Evolutionary conservation across 176 grass and related monocot species (phyloP).

Genomic region (Tillandsia fasciculata): DNA sequence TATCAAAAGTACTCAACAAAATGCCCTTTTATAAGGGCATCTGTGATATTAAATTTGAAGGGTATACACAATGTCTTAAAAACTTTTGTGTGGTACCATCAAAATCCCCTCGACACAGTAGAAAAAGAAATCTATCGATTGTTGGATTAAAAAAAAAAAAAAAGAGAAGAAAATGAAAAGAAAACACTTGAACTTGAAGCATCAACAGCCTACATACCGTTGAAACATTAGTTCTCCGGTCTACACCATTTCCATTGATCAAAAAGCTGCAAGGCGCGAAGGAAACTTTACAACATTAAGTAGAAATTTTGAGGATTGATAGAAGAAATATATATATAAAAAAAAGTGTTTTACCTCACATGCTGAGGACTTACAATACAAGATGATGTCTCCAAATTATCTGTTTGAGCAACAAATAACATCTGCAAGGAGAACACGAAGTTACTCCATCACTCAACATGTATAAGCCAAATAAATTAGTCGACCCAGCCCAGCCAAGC

Average conservation of each 20-base stretch:
- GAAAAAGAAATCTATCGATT: slow-evolving; percentile 9
- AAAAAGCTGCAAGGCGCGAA: slow-evolving; percentile 57
- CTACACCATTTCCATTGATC: slow-evolving; percentile 82
- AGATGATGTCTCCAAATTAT: slow-evolving; percentile 69
- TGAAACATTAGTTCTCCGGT: slow-evolving; percentile 76
- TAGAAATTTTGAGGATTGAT: slow-evolving; percentile 9
- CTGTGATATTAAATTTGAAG: slow-evolving; percentile 9
- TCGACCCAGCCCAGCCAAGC: slow-evolving; percentile 1
- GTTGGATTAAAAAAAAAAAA: background rate
- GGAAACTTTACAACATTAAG: slow-evolving; percentile 12
- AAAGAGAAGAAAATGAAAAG: slow-evolving; percentile 15
- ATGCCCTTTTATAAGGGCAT: background rate
- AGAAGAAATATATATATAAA: background rate
- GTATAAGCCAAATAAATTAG: slow-evolving; percentile 1
- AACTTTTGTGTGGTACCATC: no score
- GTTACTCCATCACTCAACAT: background rate
- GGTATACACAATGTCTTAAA: slow-evolving; percentile 2
- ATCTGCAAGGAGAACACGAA: slow-evolving; percentile 36
- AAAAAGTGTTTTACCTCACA: slow-evolving; percentile 56
- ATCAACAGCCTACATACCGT: slow-evolving; percentile 41
- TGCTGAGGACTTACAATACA: slow-evolving; percentile 63
- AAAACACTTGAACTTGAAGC: background rate
- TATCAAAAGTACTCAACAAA: background rate
- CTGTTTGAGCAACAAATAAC: slow-evolving; percentile 65
- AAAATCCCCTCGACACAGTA: no score